Percentiles rank a stretch among this genome's conserved stretches.
Conservation (phyloP, 371 early-diverging fungal species). For the Parasitella parasitica region DNA sequence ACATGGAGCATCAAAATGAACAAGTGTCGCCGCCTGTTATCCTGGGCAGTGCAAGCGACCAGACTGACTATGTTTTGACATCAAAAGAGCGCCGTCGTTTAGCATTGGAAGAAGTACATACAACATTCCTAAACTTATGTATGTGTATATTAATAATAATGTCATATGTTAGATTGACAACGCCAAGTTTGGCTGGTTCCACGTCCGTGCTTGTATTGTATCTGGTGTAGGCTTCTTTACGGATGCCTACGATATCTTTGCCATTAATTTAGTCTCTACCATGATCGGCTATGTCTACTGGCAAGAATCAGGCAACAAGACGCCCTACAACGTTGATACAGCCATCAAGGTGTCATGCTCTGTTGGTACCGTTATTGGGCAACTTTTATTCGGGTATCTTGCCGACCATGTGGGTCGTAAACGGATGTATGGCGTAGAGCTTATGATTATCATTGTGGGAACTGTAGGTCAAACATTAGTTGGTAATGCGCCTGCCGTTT, state of each 20-base stretch:
- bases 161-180: slow-evolving; percentile 43
- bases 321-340: slow-evolving; percentile 59
- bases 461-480: slow-evolving; percentile 73
- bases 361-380: slow-evolving; percentile 76
- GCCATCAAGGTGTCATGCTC: slow-evolving; percentile 73
- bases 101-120: slow-evolving; percentile 34
- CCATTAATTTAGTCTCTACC: slow-evolving; percentile 74
- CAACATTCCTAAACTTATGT: background rate
- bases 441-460: slow-evolving; percentile 71
- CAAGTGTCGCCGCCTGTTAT: background rate
- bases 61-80: background rate
- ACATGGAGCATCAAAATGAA: background rate
- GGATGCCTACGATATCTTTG: slow-evolving; percentile 87
- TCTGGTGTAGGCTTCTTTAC: slow-evolving; percentile 89
- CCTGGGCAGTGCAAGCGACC: background rate
- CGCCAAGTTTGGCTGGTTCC: slow-evolving; percentile 73
- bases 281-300: slow-evolving; percentile 77
- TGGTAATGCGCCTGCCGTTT: slow-evolving; percentile 51
- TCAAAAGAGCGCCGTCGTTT: slow-evolving; percentile 30
- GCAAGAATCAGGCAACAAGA: slow-evolving; percentile 27
- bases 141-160: background rate
- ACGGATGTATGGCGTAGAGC: slow-evolving; percentile 78
- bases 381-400: slow-evolving; percentile 75
- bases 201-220: slow-evolving; percentile 80
- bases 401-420: slow-evolving; percentile 81